Conservation (phyloP, 768 basidiomycete genomes). For the Podaxis sp. region DNA sequence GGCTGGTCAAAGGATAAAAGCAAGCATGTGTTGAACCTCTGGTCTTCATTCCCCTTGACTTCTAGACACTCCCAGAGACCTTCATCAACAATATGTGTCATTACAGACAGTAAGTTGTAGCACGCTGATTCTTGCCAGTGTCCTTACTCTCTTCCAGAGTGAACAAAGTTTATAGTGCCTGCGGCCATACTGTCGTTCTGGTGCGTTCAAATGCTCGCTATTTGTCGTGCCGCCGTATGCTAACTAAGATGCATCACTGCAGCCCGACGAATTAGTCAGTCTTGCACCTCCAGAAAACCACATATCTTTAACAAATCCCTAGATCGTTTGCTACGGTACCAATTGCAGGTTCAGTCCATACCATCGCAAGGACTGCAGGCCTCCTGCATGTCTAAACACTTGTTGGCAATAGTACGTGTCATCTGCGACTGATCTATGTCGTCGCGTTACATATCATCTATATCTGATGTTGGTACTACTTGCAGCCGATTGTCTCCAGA, state of each 20-base stretch:
- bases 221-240: background rate
- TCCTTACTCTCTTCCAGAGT: background rate
- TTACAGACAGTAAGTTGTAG: constrained; percentile 5
- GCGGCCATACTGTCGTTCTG: constrained; percentile 1
- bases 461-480: background rate
- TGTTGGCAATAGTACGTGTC: constrained; percentile 14
- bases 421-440: too few species aligned
- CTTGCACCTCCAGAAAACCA: background rate
- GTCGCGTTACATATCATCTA: background rate
- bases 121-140: too few species aligned
- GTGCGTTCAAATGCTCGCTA: background rate
- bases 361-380: constrained; percentile 7
- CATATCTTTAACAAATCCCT: background rate
- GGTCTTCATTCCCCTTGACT: background rate
- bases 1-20: constrained; percentile 1
- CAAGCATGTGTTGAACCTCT: background rate
- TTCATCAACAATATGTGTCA: constrained; percentile 1
- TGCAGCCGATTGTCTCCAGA: constrained; percentile 5
- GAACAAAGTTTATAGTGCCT: background rate
- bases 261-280: background rate
- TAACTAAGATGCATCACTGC: background rate
- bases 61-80: background rate
- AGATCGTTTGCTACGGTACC: constrained; percentile 10
- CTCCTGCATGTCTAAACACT: constrained; percentile 4
- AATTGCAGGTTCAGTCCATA: constrained; percentile 14